A percentile compares a stretch with the other conserved stretches of the same genome.
phyloP scores from a whole-genome alignment of 352 stramenopile genomes.

The Pythium aquatile region DNA sequence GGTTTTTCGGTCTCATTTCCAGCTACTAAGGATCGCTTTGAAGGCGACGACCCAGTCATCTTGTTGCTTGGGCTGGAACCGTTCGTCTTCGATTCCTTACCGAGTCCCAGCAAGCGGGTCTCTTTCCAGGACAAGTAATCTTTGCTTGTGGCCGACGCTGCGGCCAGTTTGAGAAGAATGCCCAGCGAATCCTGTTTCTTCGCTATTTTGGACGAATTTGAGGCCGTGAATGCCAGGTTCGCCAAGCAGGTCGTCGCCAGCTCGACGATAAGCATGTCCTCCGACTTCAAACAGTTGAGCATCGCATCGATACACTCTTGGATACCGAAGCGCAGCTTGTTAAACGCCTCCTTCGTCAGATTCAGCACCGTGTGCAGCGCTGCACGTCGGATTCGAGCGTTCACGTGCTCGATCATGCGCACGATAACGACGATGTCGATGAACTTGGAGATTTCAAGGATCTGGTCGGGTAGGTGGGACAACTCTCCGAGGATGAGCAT shows the following conservation, averaged over 20 bases:
- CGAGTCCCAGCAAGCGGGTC: constrained; percentile 21
- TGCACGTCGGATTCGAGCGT: constrained; percentile 53
- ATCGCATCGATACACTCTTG: constrained; percentile 55
- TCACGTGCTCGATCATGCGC: constrained; percentile 58
- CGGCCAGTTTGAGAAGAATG: constrained; percentile 49
- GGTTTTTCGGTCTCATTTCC: not conserved
- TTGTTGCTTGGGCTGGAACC: constrained; percentile 6
- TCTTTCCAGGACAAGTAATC: constrained; percentile 65
- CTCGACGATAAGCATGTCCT: constrained; percentile 68
- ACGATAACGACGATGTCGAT: constrained; percentile 65
- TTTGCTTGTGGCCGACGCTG: constrained; percentile 35
- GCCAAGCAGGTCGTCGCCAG: constrained; percentile 57
- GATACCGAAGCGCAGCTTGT: constrained; percentile 71
- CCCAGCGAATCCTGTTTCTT: constrained; percentile 35
- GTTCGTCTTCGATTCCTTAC: not conserved
- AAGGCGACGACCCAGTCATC: not conserved
- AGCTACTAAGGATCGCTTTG: not conserved
- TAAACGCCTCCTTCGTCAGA: constrained; percentile 76
- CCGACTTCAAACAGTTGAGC: constrained; percentile 41
- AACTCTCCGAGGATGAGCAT: constrained; percentile 74
- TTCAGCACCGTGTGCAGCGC: constrained; percentile 53
- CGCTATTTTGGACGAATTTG: constrained; percentile 48
- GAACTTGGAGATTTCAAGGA: constrained; percentile 66
- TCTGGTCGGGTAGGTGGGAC: constrained; percentile 56
- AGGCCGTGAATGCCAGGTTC: constrained; percentile 58